Base-by-base conservation (phyloP, 73 alveolate genomes). In the Paramecium octaurelia region DNA sequence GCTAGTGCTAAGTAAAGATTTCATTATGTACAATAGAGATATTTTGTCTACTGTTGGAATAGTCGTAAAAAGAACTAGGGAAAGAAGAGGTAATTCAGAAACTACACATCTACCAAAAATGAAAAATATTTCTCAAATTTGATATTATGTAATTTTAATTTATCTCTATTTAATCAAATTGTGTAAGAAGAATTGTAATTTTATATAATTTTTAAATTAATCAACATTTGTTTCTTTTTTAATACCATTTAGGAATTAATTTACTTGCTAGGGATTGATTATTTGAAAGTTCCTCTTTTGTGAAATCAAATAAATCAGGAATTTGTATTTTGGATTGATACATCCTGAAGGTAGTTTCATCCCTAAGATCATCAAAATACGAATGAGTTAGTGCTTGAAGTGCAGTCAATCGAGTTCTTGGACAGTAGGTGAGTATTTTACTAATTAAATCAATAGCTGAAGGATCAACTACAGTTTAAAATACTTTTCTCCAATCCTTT, bases 351-450 rank as follows among this genome's bases (percentile, higher is more conserved):
- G 70, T 44, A 18, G 29, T n/a, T 80, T 80, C 91, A 64, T 96
- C 94, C 16, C 97, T 91, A 14, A 96, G 87, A 69, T 97, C 99
- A 93, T 97, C 99, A 83, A 97, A 97, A 86, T 92, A 96, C 12
- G 98, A 98, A 95, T 97, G 99, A 23, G 92, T 59, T 83, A 97
- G 85, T 10, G 98, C 97, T 88, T 96, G 93, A 31, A 95, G 80
- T 10, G 99, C 98, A 38, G 76, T 95, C 54, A 95, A 58, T 80
- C 99, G 93, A 40, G 85, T 43, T 46, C 31, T 86, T 10, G 99
- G 99, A 50, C 92, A 94, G 88, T 97, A 97, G 20, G 95, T 96
- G 1, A 97, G 88, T 46, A 97, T 35, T 71, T 89, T 89, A 46
- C 85, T 70, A 4, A 89, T 43, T 71, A 89, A 46, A 89, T 89